Conservation (phyloP, 768 basidiomycete genomes). For the Leccinum obscurum region DNA sequence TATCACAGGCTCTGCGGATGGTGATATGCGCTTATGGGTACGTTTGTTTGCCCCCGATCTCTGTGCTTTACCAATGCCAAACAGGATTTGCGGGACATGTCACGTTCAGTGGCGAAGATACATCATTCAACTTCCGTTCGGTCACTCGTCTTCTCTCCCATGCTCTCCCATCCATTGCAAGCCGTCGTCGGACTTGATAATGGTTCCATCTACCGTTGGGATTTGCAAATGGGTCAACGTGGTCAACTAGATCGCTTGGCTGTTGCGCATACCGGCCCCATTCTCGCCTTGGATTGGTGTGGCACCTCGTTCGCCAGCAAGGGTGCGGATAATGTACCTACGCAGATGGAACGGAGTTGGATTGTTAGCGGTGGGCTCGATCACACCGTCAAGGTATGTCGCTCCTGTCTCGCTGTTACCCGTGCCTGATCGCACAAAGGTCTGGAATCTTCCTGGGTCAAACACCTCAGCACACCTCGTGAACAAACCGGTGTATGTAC, state of each 20-base stretch:
- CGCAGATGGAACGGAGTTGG: slow-evolving; percentile 54
- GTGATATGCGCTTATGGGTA: slow-evolving; percentile 81
- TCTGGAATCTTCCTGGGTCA: slow-evolving; percentile 63
- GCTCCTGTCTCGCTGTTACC: background rate
- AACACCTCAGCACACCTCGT: slow-evolving; percentile 52
- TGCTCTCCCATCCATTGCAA: slow-evolving; percentile 62
- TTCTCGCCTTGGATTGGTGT: slow-evolving; percentile 77
- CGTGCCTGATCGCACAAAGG: slow-evolving; percentile 36
- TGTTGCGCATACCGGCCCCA: slow-evolving; percentile 71
- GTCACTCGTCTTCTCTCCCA: slow-evolving; percentile 69
- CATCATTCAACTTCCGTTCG: slow-evolving; percentile 70
- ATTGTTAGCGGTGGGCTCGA: slow-evolving; percentile 80
- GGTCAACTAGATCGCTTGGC: slow-evolving; percentile 71
- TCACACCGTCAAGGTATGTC: slow-evolving; percentile 67
- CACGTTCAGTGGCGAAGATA: slow-evolving; percentile 68
- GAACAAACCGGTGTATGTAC: slow-evolving; percentile 63
- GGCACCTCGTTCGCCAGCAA: slow-evolving; percentile 29
- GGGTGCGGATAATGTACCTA: slow-evolving; percentile 13
- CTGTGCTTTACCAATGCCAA: slow-evolving; percentile 4
- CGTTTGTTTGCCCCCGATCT: slow-evolving; percentile 15
- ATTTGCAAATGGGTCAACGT: slow-evolving; percentile 73
- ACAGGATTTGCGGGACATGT: slow-evolving; percentile 73
- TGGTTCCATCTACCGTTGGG: slow-evolving; percentile 76
- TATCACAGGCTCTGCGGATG: slow-evolving; percentile 79
- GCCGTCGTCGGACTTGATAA: slow-evolving; percentile 70